These are phyloP conservation scores for Mucor mucedo DNA, from an alignment of 371 early-diverging fungal genomes.

Conservation along the genomic window DNA sequence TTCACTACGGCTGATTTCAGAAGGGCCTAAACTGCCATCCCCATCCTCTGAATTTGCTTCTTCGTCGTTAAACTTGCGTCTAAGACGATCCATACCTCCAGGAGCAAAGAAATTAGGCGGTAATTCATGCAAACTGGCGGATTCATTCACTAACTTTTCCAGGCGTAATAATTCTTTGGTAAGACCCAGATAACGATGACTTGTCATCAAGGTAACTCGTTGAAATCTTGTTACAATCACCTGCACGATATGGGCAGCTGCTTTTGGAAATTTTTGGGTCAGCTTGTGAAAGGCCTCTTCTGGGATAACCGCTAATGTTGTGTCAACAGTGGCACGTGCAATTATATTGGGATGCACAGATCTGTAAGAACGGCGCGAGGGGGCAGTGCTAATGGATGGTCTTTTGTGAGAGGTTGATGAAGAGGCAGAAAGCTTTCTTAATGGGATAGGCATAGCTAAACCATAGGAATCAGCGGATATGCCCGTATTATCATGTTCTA, in stretches of 20 bases:
- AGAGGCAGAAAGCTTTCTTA: conserved; percentile 9
- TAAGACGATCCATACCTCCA: conserved; percentile 71
- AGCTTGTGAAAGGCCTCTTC: conserved; percentile 90
- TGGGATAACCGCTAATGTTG: conserved; percentile 94
- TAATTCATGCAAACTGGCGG: conserved; percentile 60
- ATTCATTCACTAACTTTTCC: conserved; percentile 78
- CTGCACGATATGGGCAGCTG: conserved; percentile 94
- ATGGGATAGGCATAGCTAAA: conserved; percentile 20
- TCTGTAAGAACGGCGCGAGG: conserved; percentile 26
- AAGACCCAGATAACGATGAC: conserved; percentile 90
- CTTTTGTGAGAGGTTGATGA: conserved; percentile 2
- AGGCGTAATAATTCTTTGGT: conserved; percentile 86
- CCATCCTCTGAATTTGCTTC: conserved; percentile 23
- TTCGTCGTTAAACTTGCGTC: conserved; percentile 59
- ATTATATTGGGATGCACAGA: conserved; percentile 77
- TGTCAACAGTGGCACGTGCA: conserved; percentile 85
- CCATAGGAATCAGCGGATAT: neutral
- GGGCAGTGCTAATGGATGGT: conserved; percentile 1
- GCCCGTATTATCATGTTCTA: conserved; percentile 7
- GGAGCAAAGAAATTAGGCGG: conserved; percentile 69
- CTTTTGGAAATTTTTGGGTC: conserved; percentile 89
- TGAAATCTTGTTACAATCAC: conserved; percentile 96
- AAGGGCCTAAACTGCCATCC: conserved; percentile 11
- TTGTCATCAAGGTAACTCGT: conserved; percentile 91
- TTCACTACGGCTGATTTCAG: conserved; percentile 37